Evolutionary conservation across 2,329 filamentous ascomycete genomes (phyloP).

Genomic region (Thelonectria blattea): DNA sequence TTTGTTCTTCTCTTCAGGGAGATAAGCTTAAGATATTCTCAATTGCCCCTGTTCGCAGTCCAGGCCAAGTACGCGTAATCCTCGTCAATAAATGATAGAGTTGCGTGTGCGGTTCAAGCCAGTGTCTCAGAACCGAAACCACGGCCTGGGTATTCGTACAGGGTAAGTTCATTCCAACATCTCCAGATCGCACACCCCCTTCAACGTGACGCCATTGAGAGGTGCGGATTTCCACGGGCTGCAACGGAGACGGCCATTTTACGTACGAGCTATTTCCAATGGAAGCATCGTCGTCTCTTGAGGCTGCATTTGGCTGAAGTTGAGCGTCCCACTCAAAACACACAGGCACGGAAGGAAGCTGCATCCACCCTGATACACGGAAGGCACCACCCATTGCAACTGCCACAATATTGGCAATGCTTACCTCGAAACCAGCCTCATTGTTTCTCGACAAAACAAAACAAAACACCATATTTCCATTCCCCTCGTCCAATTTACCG

Average conservation of each 20-base stretch:
- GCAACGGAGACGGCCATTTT: background rate
- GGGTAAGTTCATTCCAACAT: background rate
- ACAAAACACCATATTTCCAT: background rate
- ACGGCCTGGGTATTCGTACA: background rate
- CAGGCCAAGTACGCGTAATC: background rate
- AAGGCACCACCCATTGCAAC: background rate
- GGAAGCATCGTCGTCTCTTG: background rate
- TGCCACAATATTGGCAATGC: background rate
- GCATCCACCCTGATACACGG: background rate
- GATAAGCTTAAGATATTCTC: slow-evolving; percentile 1
- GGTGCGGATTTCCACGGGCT: background rate
- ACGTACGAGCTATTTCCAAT: slow-evolving; percentile 11
- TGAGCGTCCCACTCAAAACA: background rate
- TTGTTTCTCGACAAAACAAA: background rate
- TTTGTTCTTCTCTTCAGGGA: background rate
- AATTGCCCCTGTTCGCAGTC: background rate
- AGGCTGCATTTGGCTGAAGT: background rate
- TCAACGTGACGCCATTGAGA: slow-evolving; percentile 6
- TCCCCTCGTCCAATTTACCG: background rate
- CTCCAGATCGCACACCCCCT: background rate
- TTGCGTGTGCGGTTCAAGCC: background rate
- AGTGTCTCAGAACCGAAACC: background rate
- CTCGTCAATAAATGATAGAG: background rate
- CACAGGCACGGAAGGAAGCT: background rate
- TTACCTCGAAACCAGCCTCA: background rate